Evolutionary conservation across 495 filamentous ascomycete species (phyloP).

Genomic region (Penicillium lagena): DNA sequence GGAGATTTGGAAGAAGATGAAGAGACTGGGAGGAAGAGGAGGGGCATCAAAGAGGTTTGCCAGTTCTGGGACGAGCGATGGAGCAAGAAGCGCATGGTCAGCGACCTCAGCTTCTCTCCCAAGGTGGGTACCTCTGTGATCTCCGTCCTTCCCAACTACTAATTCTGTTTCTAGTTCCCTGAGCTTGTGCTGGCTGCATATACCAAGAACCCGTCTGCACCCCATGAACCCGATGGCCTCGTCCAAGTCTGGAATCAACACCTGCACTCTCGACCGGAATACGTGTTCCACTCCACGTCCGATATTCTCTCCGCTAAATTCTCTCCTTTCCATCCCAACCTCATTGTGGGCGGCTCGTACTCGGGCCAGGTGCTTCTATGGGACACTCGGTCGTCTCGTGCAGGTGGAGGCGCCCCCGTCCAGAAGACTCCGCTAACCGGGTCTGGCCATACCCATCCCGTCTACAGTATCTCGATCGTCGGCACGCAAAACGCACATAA

Average conservation of each 20-base stretch:
- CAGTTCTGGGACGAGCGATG: slow-evolving; percentile 94
- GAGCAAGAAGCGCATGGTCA: slow-evolving; percentile 97
- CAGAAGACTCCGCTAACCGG: slow-evolving; percentile 95
- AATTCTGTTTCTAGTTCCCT: slow-evolving; percentile 54
- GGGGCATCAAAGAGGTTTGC: slow-evolving; percentile 76
- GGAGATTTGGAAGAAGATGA: slow-evolving; percentile 80
- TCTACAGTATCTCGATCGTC: slow-evolving; percentile 91
- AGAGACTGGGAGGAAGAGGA: slow-evolving; percentile 68
- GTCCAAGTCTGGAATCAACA: slow-evolving; percentile 97
- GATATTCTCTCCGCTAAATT: slow-evolving; percentile 95
- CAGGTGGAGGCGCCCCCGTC: slow-evolving; percentile 74
- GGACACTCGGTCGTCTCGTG: slow-evolving; percentile 70
- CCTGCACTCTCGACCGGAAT: slow-evolving; percentile 87
- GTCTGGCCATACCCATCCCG: slow-evolving; percentile 85
- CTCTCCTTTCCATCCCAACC: slow-evolving; percentile 92
- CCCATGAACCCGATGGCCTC: slow-evolving; percentile 90
- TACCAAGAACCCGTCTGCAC: slow-evolving; percentile 91
- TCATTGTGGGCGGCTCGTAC: slow-evolving; percentile 92
- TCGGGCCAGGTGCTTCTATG: slow-evolving; percentile 96
- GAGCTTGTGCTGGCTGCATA: slow-evolving; percentile 91
- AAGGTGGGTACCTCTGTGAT: slow-evolving; percentile 48
- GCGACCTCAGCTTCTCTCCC: slow-evolving; percentile 83
- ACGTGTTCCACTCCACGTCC: slow-evolving; percentile 91
- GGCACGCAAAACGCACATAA: slow-evolving; percentile 99
- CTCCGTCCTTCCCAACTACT: not conserved